Base-by-base conservation (phyloP, 1,284 basidiomycete species). In the Porodaedalea pini region DNA sequence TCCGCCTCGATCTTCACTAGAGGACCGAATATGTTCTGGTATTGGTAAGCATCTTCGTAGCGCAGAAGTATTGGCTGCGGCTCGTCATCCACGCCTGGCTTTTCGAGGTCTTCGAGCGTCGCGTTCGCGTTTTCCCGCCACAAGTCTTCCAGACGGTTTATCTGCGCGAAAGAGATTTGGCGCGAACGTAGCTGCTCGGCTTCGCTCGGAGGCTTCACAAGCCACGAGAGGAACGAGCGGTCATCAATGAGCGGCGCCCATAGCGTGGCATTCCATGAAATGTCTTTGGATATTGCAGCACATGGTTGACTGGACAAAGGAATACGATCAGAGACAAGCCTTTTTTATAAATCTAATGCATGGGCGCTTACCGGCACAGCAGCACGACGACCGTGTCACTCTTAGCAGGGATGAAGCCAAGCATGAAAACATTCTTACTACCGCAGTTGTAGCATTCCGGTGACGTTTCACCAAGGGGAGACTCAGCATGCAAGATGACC, bases 231-330 rank as follows among this genome's bases (percentile, higher is more conserved):
- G 78, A 99, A 99, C 15, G 92, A 94, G 31, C 97, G 85, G 72
- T 99, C 97, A 64, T 99, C 94, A 63, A 99, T 99, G 62, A 99
- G 86, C 2, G 97, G 96, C 2, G 96, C 94, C 97, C 97, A 99
- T 40, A 98, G 85, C 0, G 92, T 82, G 1, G 95, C 91, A 68
- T 99, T 98, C 97, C 97, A 99, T 10, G 94, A 94, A 67, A 99
- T 95, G 68, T 99, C 97, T 68, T 96, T 96, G 11, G 94, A 94
- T 62, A 97, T 88, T 4, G 94, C 92, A 2, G 97, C 96, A 67
- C 97, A 99, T 0, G 97, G 97, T 83, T 98, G 96, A 51, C 93
- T 94, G 64, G 37, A 55, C 23, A 54, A 15, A 44, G 11, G 51
- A 11, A 21, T 59, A 10, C 43, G 11, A 51, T 45, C 32, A 57